These are phyloP conservation scores for Ceratocystis variospora DNA, from an alignment of 2,329 filamentous ascomycete genomes.

Conservation along the genomic window DNA sequence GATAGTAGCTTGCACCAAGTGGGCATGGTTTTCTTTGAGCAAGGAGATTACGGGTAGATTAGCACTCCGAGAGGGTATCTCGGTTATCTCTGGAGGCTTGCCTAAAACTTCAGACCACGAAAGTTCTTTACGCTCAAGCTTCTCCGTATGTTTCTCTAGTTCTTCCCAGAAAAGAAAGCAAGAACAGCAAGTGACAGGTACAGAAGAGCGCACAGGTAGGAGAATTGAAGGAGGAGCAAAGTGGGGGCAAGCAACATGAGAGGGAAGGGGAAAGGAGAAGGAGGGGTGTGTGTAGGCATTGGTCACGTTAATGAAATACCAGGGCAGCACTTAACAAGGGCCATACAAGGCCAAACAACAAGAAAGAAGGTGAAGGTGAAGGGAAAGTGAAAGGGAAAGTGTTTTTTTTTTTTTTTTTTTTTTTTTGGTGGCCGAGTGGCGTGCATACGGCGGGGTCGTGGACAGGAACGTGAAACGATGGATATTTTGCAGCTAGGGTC, in stretches of 20 bases:
- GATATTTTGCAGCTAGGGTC: background rate
- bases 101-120: background rate
- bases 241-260: background rate
- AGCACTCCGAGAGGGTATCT: background rate
- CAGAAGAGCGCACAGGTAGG: background rate
- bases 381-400: too few relatives aligned
- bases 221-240: background rate
- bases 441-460: background rate
- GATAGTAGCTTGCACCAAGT: background rate
- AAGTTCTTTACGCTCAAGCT: background rate
- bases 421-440: background rate
- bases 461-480: slow-evolving; percentile 3
- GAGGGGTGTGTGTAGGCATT: background rate
- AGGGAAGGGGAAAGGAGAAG: background rate
- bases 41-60: background rate
- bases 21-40: background rate
- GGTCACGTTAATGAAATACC: background rate
- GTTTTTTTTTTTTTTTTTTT: too few relatives aligned
- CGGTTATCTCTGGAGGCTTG: background rate
- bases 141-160: background rate
- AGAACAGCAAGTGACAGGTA: background rate
- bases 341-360: background rate
- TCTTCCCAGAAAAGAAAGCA: background rate
- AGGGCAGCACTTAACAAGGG: background rate
- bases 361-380: background rate